Evolutionary conservation across 1,284 basidiomycete genomes (phyloP).

Genomic region (Heterobasidion irregulare): DNA sequence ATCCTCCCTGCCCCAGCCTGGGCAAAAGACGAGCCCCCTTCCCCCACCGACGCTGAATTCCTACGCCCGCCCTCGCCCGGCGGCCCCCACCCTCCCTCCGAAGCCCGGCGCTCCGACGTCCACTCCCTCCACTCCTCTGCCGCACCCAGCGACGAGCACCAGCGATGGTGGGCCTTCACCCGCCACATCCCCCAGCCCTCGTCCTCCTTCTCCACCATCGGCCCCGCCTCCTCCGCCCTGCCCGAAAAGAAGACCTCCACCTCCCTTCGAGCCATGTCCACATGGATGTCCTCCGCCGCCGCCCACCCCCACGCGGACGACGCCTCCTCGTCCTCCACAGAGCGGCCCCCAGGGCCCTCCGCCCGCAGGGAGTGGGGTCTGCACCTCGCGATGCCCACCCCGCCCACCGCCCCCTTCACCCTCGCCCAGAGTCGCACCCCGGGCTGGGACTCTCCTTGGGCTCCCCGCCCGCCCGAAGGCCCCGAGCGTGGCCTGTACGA

Average conservation of each 20-base stretch:
- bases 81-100: constrained; percentile 19
- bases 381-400: constrained; percentile 30
- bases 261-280: not conserved
- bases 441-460: constrained; percentile 66
- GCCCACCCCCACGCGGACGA: not conserved
- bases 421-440: constrained; percentile 47
- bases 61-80: constrained; percentile 15
- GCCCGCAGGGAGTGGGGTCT: constrained; percentile 16
- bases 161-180: constrained; percentile 61
- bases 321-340: no score
- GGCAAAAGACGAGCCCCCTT: constrained; percentile 76
- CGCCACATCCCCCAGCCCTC: constrained; percentile 18
- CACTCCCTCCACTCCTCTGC: constrained; percentile 43
- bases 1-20: constrained; percentile 44
- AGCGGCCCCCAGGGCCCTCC: not conserved
- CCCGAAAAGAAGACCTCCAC: constrained; percentile 9
- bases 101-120: constrained; percentile 39
- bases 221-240: constrained; percentile 9
- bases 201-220: constrained; percentile 12
- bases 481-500: constrained; percentile 4
- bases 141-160: constrained; percentile 26
- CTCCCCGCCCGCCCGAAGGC: constrained; percentile 28
- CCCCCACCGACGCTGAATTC: constrained; percentile 43
- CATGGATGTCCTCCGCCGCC: not conserved
- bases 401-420: constrained; percentile 37